phyloP scores from a whole-genome alignment of 1,284 basidiomycete species.

The Singerocomus inundabilis region DNA sequence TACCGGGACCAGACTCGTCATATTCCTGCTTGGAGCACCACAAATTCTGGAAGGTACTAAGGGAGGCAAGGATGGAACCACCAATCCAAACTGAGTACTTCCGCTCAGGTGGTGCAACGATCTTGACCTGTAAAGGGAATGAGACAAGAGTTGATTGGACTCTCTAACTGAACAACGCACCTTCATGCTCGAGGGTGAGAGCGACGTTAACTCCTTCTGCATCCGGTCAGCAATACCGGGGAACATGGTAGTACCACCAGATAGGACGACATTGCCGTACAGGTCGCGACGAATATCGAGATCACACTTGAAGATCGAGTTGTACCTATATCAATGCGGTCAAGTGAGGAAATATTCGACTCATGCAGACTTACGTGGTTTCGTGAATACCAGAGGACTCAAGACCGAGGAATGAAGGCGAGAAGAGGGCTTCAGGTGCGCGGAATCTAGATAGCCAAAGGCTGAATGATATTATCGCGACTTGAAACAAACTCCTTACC shows the following conservation, averaged over 20 bases:
- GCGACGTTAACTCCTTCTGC: slow-evolving; percentile 94
- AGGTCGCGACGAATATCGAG: slow-evolving; percentile 85
- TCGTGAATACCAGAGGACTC: slow-evolving; percentile 96
- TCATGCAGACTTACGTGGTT: slow-evolving; percentile 64
- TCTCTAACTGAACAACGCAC: slow-evolving; percentile 44
- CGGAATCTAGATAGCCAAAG: slow-evolving; percentile 67
- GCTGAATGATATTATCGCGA: slow-evolving; percentile 5
- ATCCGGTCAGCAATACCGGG: slow-evolving; percentile 96
- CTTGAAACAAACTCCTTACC: slow-evolving; percentile 44
- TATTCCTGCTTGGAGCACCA: slow-evolving; percentile 94
- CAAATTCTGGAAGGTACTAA: slow-evolving; percentile 94
- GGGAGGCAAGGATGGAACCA: slow-evolving; percentile 94
- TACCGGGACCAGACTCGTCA: slow-evolving; percentile 84
- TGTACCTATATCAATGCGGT: slow-evolving; percentile 58
- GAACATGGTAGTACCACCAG: slow-evolving; percentile 98
- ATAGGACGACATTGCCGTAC: slow-evolving; percentile 93
- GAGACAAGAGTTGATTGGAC: background rate
- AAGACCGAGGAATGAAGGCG: slow-evolving; percentile 90
- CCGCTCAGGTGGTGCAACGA: slow-evolving; percentile 88
- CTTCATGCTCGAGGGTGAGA: slow-evolving; percentile 85
- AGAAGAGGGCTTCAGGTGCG: slow-evolving; percentile 96
- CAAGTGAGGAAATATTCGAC: background rate
- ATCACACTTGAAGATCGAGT: slow-evolving; percentile 83
- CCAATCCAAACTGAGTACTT: slow-evolving; percentile 99
- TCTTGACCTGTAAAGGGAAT: slow-evolving; percentile 75